Conservation (phyloP, 495 filamentous ascomycete species). For the Lasiosphaeria hispida region DNA sequence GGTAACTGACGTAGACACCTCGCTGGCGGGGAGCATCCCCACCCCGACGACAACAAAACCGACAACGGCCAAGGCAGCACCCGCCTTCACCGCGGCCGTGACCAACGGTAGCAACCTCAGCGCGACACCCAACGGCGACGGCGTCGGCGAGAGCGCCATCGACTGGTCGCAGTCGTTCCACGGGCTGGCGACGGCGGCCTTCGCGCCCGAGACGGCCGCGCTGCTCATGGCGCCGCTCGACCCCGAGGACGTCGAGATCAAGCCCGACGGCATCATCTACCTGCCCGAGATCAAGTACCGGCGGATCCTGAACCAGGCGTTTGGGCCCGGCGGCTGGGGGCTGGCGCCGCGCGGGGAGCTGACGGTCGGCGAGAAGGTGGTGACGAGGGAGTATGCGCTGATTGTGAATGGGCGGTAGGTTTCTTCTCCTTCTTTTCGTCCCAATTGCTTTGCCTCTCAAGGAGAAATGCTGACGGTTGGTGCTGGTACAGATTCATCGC, state of each 20-base stretch:
- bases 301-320: constrained; percentile 83
- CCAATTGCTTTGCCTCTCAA: not conserved
- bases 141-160: constrained; percentile 51
- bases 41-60: constrained; percentile 8
- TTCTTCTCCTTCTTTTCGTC: constrained; percentile 10
- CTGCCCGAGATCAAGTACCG: constrained; percentile 98
- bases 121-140: constrained; percentile 7
- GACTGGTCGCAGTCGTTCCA: constrained; percentile 96
- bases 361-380: constrained; percentile 80
- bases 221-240: constrained; percentile 66
- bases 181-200: constrained; percentile 73
- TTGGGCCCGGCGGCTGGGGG: constrained; percentile 95
- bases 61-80: not conserved
- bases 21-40: constrained; percentile 22
- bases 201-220: constrained; percentile 70
- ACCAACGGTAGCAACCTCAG: constrained; percentile 22
- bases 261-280: constrained; percentile 94
- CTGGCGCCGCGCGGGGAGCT: constrained; percentile 87
- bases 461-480: not conserved
- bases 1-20: constrained; percentile 29
- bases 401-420: constrained; percentile 84
- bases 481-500: constrained; percentile 67
- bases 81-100: constrained; percentile 20
- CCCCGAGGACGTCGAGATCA: constrained; percentile 84
- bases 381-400: constrained; percentile 94